A percentile compares a stretch with the other conserved stretches of the same genome.
These are phyloP conservation scores for Urtica urens DNA, from an alignment of 306 rosid genomes.

Conservation along the genomic window DNA sequence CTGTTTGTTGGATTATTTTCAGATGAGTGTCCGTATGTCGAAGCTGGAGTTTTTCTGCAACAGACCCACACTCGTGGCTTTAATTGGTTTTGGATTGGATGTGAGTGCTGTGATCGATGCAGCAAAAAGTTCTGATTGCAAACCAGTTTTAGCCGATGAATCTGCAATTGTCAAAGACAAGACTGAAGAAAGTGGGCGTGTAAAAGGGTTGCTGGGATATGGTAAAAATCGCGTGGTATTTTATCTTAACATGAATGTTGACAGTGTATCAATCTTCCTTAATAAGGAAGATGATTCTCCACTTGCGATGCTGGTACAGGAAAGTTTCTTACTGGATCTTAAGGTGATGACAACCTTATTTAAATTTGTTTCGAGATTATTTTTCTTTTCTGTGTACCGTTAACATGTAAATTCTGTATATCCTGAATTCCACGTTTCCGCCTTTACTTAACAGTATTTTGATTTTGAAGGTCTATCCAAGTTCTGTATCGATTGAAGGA, in stretches of 20 bases:
- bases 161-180: constrained; percentile 40
- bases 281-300: constrained; percentile 91
- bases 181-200: constrained; percentile 55
- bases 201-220: constrained; percentile 77
- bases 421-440: constrained; percentile 1
- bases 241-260: constrained; percentile 76
- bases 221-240: constrained; percentile 82
- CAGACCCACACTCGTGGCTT: constrained; percentile 84
- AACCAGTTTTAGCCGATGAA: constrained; percentile 29
- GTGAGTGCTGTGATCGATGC: constrained; percentile 37
- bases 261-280: constrained; percentile 76
- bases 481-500: constrained; percentile 87
- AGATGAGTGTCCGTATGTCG: constrained; percentile 87
- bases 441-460: constrained; percentile 12
- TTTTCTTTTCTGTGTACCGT: not conserved
- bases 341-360: constrained; percentile 44
- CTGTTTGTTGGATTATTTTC: constrained; percentile 26
- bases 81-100: constrained; percentile 76
- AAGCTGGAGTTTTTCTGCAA: constrained; percentile 82
- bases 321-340: constrained; percentile 70
- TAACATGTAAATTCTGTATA: too few species aligned
- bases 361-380: not conserved
- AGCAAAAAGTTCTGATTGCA: constrained; percentile 23
- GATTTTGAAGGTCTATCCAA: constrained; percentile 65
- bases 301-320: constrained; percentile 84